Evolutionary conservation across 2,329 filamentous ascomycete species (phyloP), one percentile per base, ranked within the genome.

Genomic region (Trichoderma atrobrunneum): DNA sequence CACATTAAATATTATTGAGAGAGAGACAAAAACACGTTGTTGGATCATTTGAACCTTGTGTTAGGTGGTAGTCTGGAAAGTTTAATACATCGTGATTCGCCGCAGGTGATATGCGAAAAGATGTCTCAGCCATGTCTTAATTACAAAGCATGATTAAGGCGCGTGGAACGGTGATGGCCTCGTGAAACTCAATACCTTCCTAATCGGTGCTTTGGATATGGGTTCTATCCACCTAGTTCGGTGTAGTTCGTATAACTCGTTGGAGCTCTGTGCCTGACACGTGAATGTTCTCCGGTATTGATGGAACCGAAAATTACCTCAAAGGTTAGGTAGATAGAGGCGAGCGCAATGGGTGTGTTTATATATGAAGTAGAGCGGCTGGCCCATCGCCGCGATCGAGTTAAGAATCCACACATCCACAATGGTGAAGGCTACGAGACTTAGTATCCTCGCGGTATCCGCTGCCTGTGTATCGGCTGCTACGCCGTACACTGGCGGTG

Each of bases 401-500:
- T 28, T 39, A 11, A 26, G 8, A 21, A 51, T 59, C 30, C 7
- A 26, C 34, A 24, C 48, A 12, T 7, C 21, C 11, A 48, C 32
- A 21, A 72, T 51, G 54, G 56, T 70, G 24, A 70, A 64, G 5
- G 14, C 21, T 36, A 32, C 39, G n/a, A 59, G 21, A 24, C 14
- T 64, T 32, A 54, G 39, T 28, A 28, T 64, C 21, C 43, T 70
- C 24, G 32, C 43, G n/a, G n/a, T 72, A 7, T 62, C 3, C 39
- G 30, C 51, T 8, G 34, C 43, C 32, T 57, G 34, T 12, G 65
- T 21, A 11, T 57, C 71, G 34, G 71, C 34, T 7, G 26, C 16
- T 14, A 43, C 71, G 14, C 51, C 21, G 43, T 73, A 73, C 61
- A 67, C 39, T 6, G 70, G 64, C 26, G 72, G 79, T 74, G 72